Base-by-base conservation (phyloP, 345 rosid genomes). In the Noccaea caerulescens region DNA sequence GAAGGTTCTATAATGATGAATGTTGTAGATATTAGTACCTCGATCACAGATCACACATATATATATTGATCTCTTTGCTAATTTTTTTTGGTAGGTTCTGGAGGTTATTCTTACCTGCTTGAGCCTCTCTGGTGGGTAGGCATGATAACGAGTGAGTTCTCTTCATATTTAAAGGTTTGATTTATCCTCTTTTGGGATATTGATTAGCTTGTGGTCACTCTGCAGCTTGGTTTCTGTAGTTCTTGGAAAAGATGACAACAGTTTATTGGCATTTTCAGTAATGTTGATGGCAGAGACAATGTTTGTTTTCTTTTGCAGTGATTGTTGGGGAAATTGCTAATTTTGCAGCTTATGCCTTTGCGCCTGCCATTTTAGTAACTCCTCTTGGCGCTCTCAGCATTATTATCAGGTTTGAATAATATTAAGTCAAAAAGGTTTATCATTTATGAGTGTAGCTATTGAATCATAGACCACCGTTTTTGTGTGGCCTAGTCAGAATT, bases 41-140 rank as follows among this genome's bases (percentile, higher is more conserved):
- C 41, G 8, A 25, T n/a, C 32, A 56, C 10, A 32, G 16, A 32
- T 33, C 64, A 43, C 64, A 43, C 8, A n/a, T 44, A 0, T 33
- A 0, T 14, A 18, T 58, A 11, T 42, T 5, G 36, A 3, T 12
- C 57, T 46, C 3, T 4, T 45, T 67, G 11, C 13, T 20, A 20
- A 20, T 0, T 20, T 75, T 39, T 55, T 66, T 69, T 27, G 30
- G 57, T 81, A 84, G 97, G 93, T 65, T 82, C 79, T 75, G 97
- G 97, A 59, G 97, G 97, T 50, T 87, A 87, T 80, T 82, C 97
- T 43, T 92, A 92, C 82, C 82, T 92, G 71, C 80, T 86, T 25
- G 93, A 92, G 84, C 97, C 96, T 58, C 88, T 89, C 8, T 92
- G 97, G 97, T 92, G 97, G 97, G 79, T 70, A 23, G 97, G 97